These are phyloP conservation scores for Aspergillus hancockii DNA, from an alignment of 495 filamentous ascomycete species.

Conservation along the genomic window DNA sequence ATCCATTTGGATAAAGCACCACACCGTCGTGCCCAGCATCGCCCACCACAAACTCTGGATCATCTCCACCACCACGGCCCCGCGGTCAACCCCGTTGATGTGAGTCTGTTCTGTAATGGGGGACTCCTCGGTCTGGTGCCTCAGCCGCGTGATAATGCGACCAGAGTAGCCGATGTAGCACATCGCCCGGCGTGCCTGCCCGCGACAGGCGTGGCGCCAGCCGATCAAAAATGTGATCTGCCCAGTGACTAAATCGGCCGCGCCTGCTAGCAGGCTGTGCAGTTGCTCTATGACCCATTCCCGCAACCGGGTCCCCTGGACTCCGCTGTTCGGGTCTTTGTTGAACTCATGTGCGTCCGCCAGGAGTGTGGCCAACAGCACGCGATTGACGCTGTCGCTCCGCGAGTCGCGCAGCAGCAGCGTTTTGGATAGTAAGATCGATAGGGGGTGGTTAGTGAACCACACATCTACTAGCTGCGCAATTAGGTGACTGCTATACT, in stretches of 20 bases:
- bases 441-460: conserved; percentile 11
- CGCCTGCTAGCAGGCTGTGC: neutral
- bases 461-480: conserved; percentile 11
- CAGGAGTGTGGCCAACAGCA: conserved; percentile 5
- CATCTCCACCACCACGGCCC: conserved; percentile 6
- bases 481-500: conserved; percentile 1
- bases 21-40: conserved; percentile 1
- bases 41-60: conserved; percentile 12
- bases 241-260: neutral
- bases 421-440: conserved; percentile 9
- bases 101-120: neutral
- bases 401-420: conserved; percentile 1
- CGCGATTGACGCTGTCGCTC: neutral
- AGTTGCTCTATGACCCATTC: neutral
- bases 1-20: conserved; percentile 14
- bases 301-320: neutral
- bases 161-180: conserved; percentile 6
- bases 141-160: neutral
- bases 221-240: conserved; percentile 2
- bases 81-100: conserved; percentile 8
- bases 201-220: conserved; percentile 7
- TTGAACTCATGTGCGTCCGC: conserved; percentile 7
- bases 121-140: neutral
- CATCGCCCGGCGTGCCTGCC: conserved; percentile 7
- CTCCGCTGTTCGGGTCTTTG: too few relatives aligned